Base-by-base conservation (phyloP, 1,284 basidiomycete genomes). In the Megacollybia platyphylla region DNA sequence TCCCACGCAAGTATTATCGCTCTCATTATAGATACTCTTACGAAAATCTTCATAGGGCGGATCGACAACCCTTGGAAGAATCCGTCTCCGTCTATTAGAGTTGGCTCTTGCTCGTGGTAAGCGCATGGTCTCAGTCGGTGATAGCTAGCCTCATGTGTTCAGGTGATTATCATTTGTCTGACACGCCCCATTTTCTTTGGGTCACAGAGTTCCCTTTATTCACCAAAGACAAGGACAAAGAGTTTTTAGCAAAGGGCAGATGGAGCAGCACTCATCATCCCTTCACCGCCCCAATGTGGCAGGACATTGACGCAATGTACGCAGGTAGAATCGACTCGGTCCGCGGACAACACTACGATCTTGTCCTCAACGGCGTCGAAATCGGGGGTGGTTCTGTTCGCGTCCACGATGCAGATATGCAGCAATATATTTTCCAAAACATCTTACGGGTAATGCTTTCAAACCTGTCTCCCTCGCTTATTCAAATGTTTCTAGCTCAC, bases 181-280 rank as follows among this genome's bases (percentile, higher is more conserved):
- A 64, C 20, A 58, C 62, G 15, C 88, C 88, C n/a, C 78, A 86
- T 56, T 92, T 97, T 60, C 67, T 91, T 11, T 97, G 92, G 92
- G 75, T 97, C 46, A 96, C 90, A 3, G 90, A 96, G 60, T 97
- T 97, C 59, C 93, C 93, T 11, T 71, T 97, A 27, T 96, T 96
- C 65, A 94, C 91, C 4, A 77, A 71, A 34, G 92, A 96, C 58
- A 70, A 72, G 41, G 92, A 96, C 65, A 96, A 96, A 65, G 79
- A 84, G 29, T 76, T 82, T 55, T 65, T 92, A 39, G 81, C 89
- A 3, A 73, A 76, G 43, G 91, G 89, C 10, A 71, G 91, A 50
- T 94, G 88, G 86, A 84, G 86, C 49, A 85, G 86, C 50, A 81
- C 87, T 2, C 92, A 97, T 56, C 92, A 97, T 60, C 92, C 92